phyloP scores from a whole-genome alignment of 2,329 filamentous ascomycete genomes.

The Ambrosiella beaveri region DNA sequence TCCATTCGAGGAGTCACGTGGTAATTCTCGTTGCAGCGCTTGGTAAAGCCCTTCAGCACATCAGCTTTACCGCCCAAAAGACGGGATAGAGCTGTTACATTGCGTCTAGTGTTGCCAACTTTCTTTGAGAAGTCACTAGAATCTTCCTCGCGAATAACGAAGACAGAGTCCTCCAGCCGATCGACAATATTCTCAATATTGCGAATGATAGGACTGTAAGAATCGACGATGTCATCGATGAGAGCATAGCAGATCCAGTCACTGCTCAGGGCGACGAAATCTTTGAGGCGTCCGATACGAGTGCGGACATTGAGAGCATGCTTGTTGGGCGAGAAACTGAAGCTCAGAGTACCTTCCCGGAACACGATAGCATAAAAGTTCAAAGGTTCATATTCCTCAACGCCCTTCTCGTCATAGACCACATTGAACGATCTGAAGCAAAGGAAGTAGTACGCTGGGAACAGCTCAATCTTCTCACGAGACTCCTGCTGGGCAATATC shows the following conservation, averaged over 20 bases:
- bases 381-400: slow-evolving; percentile 79
- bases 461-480: slow-evolving; percentile 95
- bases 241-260: slow-evolving; percentile 99
- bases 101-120: slow-evolving; percentile 83
- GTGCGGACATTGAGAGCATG: slow-evolving; percentile 81
- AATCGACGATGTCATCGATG: slow-evolving; percentile 97
- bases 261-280: slow-evolving; percentile 84
- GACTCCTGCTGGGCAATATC: slow-evolving; percentile 92
- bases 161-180: slow-evolving; percentile 86
- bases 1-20: slow-evolving; percentile 89
- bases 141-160: slow-evolving; percentile 78
- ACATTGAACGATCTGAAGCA: slow-evolving; percentile 85
- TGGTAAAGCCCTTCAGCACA: slow-evolving; percentile 91
- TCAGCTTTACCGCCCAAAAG: slow-evolving; percentile 95
- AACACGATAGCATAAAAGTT: slow-evolving; percentile 97
- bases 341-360: slow-evolving; percentile 83
- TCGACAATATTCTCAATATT: slow-evolving; percentile 81
- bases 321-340: slow-evolving; percentile 75
- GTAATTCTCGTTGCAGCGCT: slow-evolving; percentile 96
- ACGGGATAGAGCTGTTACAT: slow-evolving; percentile 82
- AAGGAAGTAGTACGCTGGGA: slow-evolving; percentile 94
- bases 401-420: slow-evolving; percentile 59
- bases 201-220: slow-evolving; percentile 76
- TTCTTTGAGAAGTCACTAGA: slow-evolving; percentile 72
- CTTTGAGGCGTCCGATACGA: slow-evolving; percentile 80